Evolutionary conservation across 371 early-diverging fungal species (phyloP).

Genomic region (Choanephora cucurbitarum): DNA sequence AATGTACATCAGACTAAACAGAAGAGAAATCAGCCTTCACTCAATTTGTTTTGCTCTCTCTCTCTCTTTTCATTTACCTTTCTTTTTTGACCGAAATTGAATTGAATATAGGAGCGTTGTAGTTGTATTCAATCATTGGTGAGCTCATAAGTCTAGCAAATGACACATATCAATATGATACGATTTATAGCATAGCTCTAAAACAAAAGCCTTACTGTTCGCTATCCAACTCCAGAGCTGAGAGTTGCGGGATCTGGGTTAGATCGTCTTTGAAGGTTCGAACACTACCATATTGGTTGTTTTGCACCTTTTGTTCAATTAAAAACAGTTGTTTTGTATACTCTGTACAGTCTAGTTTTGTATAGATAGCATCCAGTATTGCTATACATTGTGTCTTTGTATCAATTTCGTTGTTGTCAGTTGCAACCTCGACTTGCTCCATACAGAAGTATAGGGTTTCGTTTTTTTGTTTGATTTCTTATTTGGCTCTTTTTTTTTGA

Average conservation of each 20-base stretch:
- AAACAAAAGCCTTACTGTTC: too few species aligned
- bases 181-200: neutral
- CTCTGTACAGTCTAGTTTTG: constrained; percentile 5
- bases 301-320: constrained; percentile 11
- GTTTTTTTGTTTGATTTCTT: too few species aligned
- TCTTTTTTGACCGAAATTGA: constrained; percentile 5
- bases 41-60: too few species aligned
- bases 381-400: constrained; percentile 5
- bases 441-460: neutral
- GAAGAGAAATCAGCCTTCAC: neutral
- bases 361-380: constrained; percentile 9
- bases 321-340: neutral
- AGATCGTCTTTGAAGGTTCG: constrained; percentile 10
- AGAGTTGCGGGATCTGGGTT: constrained; percentile 1
- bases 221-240: neutral
- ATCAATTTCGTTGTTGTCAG: neutral
- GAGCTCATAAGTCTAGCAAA: neutral
- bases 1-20: constrained; percentile 11
- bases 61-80: too few species aligned
- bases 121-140: constrained; percentile 8
- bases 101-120: constrained; percentile 18
- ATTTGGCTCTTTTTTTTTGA: too few species aligned
- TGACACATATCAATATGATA: too few species aligned
- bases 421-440: neutral
- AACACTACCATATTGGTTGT: neutral